Evolutionary conservation across 208 protist genomes (phyloP), one percentile per base, ranked within the genome.

Genomic region (Lotmaria passim): DNA sequence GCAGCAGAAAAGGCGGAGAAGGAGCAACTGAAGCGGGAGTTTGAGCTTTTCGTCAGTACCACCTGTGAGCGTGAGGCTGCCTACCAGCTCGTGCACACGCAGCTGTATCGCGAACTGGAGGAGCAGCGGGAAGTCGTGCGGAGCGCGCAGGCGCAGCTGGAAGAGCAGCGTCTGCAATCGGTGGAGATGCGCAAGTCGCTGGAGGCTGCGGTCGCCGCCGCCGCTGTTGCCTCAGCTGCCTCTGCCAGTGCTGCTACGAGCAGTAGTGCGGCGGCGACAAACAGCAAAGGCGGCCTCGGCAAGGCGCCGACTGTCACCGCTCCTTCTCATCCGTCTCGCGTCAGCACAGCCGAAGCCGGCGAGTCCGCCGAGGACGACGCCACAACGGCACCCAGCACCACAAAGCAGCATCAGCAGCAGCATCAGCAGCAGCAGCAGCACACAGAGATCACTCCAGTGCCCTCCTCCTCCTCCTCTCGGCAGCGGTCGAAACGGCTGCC

Each of bases 31-130:
- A 89, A 78, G 44, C 57, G 74, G 15, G 71, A 85, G 41, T 91
- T 94, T 60, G 83, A 91, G 64, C 62, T 75, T 6, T 94, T 94
- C 63, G 84, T 90, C 23, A 80, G 71, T 19, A 73, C 78, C 44
- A 73, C 78, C 12, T 82, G 77, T 56, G 86, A 94, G 81, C 81
- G 89, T 10, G 86, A 94, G 71, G 83, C 79, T 33, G 85, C 59
- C 8, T 94, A 88, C 62, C 81, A 83, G 66, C 53, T 81, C 33
- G 82, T 92, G 7, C 85, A 90, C 70, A 34, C 53, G 19, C 52
- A 65, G n/a, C 38, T 85, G 2, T 69, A 76, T 47, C 78, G 65
- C 15, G 84, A 94, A 57, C 31, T 89, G 48, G 78, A 75, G 61
- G 81, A 82, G 70, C 64, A 79, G n/a, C 46, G 72, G 50, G 65